Percentiles rank a stretch among this genome's conserved stretches.
phyloP scores from a whole-genome alignment of 176 grass and related monocot genomes.

The Oryza meridionalis region DNA sequence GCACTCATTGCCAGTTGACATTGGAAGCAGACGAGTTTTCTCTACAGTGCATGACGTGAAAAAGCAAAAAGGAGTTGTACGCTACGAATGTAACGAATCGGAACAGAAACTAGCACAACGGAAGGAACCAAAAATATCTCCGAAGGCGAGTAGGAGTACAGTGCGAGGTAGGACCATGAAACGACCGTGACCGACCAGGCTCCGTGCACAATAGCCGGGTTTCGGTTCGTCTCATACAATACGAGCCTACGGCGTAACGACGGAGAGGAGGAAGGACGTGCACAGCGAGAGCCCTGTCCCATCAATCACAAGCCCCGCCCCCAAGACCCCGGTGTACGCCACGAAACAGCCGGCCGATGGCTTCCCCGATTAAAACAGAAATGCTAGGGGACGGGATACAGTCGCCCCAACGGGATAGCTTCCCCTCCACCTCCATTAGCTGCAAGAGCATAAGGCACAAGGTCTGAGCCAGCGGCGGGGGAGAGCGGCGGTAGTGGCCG shows the following conservation, averaged over 20 bases:
- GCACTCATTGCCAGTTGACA: slow-evolving; percentile 15
- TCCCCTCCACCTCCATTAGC: too few relatives aligned
- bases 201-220: neutral
- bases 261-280: too few relatives aligned
- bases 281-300: neutral
- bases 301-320: neutral
- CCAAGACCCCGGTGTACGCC: too few relatives aligned
- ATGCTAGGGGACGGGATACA: too few relatives aligned
- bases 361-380: too few relatives aligned
- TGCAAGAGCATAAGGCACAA: too few relatives aligned
- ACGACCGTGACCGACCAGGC: neutral
- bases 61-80: neutral
- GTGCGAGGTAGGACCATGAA: neutral
- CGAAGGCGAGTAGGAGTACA: neutral
- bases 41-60: neutral
- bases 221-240: neutral
- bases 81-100: neutral
- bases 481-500: too few relatives aligned
- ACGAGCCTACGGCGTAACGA: too few relatives aligned
- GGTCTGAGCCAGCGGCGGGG: too few relatives aligned
- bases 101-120: neutral
- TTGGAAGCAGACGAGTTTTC: neutral
- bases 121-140: neutral
- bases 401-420: too few relatives aligned
- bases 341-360: too few relatives aligned